A percentile compares a stretch with the other conserved stretches of the same genome.
Evolutionary conservation across 169 alveolate genomes (phyloP).

Genomic region (Toxoplasma gondii): DNA sequence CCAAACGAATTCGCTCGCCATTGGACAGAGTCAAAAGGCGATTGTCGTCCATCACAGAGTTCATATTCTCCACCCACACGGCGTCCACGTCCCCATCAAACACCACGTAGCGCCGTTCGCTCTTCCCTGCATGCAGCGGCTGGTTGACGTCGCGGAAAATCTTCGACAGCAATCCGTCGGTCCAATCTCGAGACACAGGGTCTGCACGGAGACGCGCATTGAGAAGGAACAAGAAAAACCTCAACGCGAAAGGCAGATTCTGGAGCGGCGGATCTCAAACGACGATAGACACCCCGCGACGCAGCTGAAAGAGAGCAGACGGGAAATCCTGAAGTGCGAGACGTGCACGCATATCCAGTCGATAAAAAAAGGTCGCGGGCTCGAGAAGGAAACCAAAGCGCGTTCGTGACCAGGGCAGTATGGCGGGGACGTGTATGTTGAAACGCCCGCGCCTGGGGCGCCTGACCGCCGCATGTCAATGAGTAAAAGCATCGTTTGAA

Average conservation of each 20-base stretch:
- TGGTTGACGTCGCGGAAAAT: slow-evolving; percentile 94
- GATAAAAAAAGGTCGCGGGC: too few species aligned
- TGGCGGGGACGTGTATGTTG: too few species aligned
- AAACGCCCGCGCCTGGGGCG: too few species aligned
- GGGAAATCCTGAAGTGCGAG: too few species aligned
- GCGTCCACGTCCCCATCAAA: slow-evolving; percentile 98
- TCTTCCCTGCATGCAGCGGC: slow-evolving; percentile 87
- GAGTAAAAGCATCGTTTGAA: too few species aligned
- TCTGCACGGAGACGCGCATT: slow-evolving; percentile 73
- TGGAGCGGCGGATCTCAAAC: slow-evolving; percentile 77
- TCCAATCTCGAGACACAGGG: slow-evolving; percentile 97
- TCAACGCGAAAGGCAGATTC: slow-evolving; percentile 91
- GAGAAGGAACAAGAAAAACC: slow-evolving; percentile 73
- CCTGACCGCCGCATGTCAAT: too few species aligned
- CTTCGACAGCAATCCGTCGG: slow-evolving; percentile 95
- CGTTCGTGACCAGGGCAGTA: too few species aligned
- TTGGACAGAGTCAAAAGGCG: slow-evolving; percentile 94
- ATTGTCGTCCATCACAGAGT: slow-evolving; percentile 98
- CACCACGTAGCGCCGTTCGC: slow-evolving; percentile 90
- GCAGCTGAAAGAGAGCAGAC: too few species aligned
- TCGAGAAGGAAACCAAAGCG: too few species aligned
- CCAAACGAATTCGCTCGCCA: slow-evolving; percentile 95
- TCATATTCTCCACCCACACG: slow-evolving; percentile 97
- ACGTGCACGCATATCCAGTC: too few species aligned
- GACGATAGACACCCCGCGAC: neutral